Evolutionary conservation across 352 stramenopile species (phyloP).

Genomic region (Globisporangium emineosum): DNA sequence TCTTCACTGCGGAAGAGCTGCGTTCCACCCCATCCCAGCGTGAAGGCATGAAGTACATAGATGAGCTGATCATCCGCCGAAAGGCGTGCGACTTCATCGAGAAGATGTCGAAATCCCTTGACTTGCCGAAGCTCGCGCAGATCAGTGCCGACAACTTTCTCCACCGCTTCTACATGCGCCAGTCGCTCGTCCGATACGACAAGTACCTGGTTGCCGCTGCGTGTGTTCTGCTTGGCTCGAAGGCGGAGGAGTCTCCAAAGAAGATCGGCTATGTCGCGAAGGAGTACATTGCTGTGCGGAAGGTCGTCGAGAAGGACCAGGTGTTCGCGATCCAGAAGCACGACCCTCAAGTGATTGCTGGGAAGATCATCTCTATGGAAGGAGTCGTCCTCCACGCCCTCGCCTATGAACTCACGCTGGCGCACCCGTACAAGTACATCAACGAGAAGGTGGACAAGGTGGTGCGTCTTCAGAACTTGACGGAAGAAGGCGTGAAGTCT

Average conservation of each 20-base stretch:
- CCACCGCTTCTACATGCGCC: slow-evolving; percentile 86
- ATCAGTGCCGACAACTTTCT: slow-evolving; percentile 85
- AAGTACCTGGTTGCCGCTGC: slow-evolving; percentile 80
- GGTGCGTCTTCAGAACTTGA: slow-evolving; percentile 58
- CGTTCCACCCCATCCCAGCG: slow-evolving; percentile 57
- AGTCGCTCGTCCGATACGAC: slow-evolving; percentile 84
- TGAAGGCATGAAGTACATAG: slow-evolving; percentile 74
- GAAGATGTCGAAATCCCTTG: slow-evolving; percentile 75
- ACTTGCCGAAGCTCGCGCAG: slow-evolving; percentile 79
- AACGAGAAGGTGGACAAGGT: slow-evolving; percentile 86
- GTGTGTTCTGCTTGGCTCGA: slow-evolving; percentile 80
- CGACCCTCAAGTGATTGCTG: slow-evolving; percentile 55
- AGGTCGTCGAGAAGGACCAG: slow-evolving; percentile 70
- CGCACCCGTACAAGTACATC: slow-evolving; percentile 85
- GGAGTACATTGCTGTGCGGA: slow-evolving; percentile 70
- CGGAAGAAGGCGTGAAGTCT: slow-evolving; percentile 44
- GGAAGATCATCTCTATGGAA: slow-evolving; percentile 85
- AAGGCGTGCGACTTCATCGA: slow-evolving; percentile 85
- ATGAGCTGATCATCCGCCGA: slow-evolving; percentile 67
- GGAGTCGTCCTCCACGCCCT: slow-evolving; percentile 78
- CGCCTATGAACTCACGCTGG: slow-evolving; percentile 81
- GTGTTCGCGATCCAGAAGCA: slow-evolving; percentile 79
- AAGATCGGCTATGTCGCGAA: slow-evolving; percentile 76
- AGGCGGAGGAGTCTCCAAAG: slow-evolving; percentile 80
- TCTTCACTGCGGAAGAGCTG: slow-evolving; percentile 75